Evolutionary conservation across 768 basidiomycete species (phyloP).

Genomic region (Cystobasidium onofrii): DNA sequence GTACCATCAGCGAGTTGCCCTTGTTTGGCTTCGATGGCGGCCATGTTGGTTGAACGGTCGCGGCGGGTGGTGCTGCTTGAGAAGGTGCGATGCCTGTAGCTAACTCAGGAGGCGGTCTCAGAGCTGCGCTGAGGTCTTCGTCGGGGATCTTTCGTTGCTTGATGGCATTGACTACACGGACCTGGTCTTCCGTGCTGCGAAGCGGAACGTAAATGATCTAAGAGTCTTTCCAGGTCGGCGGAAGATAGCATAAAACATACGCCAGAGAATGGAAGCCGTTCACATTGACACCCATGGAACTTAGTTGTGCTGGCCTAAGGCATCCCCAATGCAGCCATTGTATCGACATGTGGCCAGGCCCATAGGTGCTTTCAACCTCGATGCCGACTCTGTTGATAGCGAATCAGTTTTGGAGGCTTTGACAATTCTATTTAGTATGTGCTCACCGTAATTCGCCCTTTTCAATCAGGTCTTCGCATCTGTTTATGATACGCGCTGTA

Average conservation of each 20-base stretch:
- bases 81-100: neutral
- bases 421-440: neutral
- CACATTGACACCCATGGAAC: neutral
- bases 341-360: neutral
- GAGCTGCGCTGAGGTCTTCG: neutral
- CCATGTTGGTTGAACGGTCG: neutral
- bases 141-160: constrained; percentile 16
- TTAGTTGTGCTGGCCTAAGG: neutral
- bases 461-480: constrained; percentile 8
- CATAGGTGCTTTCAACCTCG: neutral
- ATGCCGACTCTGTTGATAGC: neutral
- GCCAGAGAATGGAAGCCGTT: neutral
- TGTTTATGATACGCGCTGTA: neutral
- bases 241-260: too few species aligned
- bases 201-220: too few species aligned
- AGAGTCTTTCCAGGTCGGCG: too few species aligned
- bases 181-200: constrained; percentile 2
- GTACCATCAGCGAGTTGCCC: neutral
- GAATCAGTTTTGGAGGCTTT: neutral
- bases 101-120: neutral
- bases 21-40: neutral
- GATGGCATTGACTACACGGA: constrained; percentile 1
- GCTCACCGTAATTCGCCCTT: neutral
- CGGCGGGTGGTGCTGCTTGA: neutral
- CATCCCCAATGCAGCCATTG: constrained; percentile 3